Base-by-base conservation (phyloP, 306 rosid species). In the Begonia masoniana region DNA sequence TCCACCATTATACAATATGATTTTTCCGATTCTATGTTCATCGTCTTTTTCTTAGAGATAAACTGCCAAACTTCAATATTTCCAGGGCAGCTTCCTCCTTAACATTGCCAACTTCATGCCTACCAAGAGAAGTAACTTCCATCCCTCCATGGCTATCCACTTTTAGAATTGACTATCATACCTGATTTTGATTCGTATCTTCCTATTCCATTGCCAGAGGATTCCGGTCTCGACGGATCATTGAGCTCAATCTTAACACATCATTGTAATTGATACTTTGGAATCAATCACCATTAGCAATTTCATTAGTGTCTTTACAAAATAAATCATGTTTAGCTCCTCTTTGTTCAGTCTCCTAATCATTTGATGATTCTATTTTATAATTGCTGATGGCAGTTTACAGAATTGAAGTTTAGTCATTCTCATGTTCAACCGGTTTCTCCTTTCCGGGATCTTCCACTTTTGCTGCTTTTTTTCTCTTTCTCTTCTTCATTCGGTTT, bases 121-220 rank as follows among this genome's bases (percentile, higher is more conserved):
- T 26, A 26, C 35, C 6, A 3, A 1, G 35, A 26, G 35, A 26
- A 26, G 6, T 3, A 26, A 26, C 75, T 54, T 59, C 79, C 68
- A 68, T 74, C 52, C 68, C 84, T 43, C 62, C 76, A 53, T 24
- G 71, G 53, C 64, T 71, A 58, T 68, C 73, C 66, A 58, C 71
- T 62, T 75, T 67, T 64, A 54, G 26, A 57, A 41, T 35, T 51
- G 60, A 52, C 56, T 80, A 80, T 47, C 73, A 79, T 47, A 56
- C 11, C 47, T 67, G 69, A 60, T 52, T 43, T 43, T 41, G 62
- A 19, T 71, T 65, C 69, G 70, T 72, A 41, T 64, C 35, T 26
- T 26, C 6, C 35, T 3, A 26, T 41, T 55, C 78, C 83, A 42
- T 76, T 64, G 19, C 58, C 70, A 48, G 78, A 59, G 31, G 16